phyloP scores from a whole-genome alignment of 257 asterid genomes.

The Salvia rosmarinus region DNA sequence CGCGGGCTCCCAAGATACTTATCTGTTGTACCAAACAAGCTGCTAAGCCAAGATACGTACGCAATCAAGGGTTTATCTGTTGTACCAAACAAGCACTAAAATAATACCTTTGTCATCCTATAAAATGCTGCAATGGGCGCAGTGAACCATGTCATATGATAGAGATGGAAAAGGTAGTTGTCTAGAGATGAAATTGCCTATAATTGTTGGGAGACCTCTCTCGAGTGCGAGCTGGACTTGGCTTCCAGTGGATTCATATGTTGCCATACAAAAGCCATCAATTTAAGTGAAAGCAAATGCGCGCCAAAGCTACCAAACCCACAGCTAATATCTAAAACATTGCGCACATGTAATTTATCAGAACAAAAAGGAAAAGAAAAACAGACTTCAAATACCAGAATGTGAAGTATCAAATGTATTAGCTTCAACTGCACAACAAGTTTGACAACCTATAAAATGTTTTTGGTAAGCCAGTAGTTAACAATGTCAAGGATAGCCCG shows the following conservation, averaged over 20 bases:
- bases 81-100: no score
- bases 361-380: not conserved
- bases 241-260: slow-evolving; percentile 94
- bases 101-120: slow-evolving; percentile 90
- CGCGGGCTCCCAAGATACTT: no score
- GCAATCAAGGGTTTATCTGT: no score
- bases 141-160: slow-evolving; percentile 95
- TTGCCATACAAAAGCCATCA: slow-evolving; percentile 95
- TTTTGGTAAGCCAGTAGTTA: no score
- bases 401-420: not conserved
- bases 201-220: slow-evolving; percentile 90
- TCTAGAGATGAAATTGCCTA: slow-evolving; percentile 76
- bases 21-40: no score
- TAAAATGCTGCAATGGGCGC: slow-evolving; percentile 87
- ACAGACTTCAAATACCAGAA: slow-evolving; percentile 28
- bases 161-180: slow-evolving; percentile 93
- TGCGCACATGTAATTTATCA: slow-evolving; percentile 70
- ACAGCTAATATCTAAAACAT: slow-evolving; percentile 87
- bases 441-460: not conserved
- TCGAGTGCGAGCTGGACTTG: slow-evolving; percentile 96
- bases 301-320: slow-evolving; percentile 99
- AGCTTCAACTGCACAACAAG: slow-evolving; percentile 19
- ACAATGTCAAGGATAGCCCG: no score
- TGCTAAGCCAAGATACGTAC: no score
- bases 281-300: slow-evolving; percentile 78